Percentiles rank a stretch among this genome's conserved stretches.
phyloP scores from a whole-genome alignment of 108 stramenopile species.

The Cyclotella kingstonii region DNA sequence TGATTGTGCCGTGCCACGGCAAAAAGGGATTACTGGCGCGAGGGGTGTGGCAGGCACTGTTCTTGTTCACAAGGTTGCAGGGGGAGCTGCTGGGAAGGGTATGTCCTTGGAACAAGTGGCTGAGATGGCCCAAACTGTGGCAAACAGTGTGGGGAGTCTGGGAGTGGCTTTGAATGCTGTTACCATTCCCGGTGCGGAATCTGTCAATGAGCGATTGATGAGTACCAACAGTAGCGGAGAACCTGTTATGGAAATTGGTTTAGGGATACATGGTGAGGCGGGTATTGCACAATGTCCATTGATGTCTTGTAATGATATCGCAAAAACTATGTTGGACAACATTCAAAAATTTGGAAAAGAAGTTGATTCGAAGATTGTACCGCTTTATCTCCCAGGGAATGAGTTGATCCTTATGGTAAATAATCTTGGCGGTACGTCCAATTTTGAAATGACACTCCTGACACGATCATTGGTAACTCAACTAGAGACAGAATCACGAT shows the following conservation, averaged over 20 bases:
- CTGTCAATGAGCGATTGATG: slow-evolving; percentile 66
- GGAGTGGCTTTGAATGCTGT: slow-evolving; percentile 92
- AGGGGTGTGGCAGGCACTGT: slow-evolving; percentile 97
- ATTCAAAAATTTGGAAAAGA: slow-evolving; percentile 74
- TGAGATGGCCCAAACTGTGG: slow-evolving; percentile 53
- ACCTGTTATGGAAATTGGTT: slow-evolving; percentile 83
- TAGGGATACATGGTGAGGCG: slow-evolving; percentile 99
- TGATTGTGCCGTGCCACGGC: slow-evolving; percentile 88
- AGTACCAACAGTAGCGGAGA: slow-evolving; percentile 46
- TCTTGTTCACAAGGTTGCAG: slow-evolving; percentile 94
- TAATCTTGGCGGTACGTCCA: slow-evolving; percentile 91
- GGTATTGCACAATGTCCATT: slow-evolving; percentile 76
- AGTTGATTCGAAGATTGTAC: slow-evolving; percentile 42
- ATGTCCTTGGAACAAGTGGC: slow-evolving; percentile 70
- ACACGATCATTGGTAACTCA: slow-evolving; percentile 60
- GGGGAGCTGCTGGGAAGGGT: slow-evolving; percentile 78
- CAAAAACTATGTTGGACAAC: slow-evolving; percentile 65
- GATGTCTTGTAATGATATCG: slow-evolving; percentile 73
- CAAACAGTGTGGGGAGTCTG: slow-evolving; percentile 72
- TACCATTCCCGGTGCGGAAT: slow-evolving; percentile 85
- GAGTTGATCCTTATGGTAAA: slow-evolving; percentile 88
- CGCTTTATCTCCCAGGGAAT: slow-evolving; percentile 61
- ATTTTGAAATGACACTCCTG: slow-evolving; percentile 93
- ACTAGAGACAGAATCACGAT: slow-evolving; percentile 48
- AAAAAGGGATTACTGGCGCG: slow-evolving; percentile 93